phyloP scores from a whole-genome alignment of 805 yeast genomes.

The Blastobotrys mokoenaii region DNA sequence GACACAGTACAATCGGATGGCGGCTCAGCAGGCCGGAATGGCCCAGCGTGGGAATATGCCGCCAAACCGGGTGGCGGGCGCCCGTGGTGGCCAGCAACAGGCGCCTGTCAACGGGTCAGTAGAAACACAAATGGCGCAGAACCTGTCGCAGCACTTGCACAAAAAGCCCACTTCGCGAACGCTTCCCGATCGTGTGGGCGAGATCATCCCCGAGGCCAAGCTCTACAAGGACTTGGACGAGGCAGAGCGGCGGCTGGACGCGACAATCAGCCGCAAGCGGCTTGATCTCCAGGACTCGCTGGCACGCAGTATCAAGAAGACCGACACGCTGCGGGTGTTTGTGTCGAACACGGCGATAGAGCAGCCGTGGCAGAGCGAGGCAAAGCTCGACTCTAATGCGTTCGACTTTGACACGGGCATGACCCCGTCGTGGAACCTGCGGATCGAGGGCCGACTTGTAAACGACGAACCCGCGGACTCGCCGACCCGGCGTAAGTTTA shows the following conservation, averaged over 20 bases:
- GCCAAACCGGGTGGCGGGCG: too few relatives aligned
- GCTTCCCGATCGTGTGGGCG: slow-evolving; percentile 39
- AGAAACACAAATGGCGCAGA: too few relatives aligned
- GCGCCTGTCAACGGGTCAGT: too few relatives aligned
- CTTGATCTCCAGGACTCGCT: slow-evolving; percentile 73
- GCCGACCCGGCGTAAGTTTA: slow-evolving; percentile 52
- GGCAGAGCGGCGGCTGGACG: slow-evolving; percentile 77
- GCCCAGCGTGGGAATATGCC: too few relatives aligned
- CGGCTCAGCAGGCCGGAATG: too few relatives aligned
- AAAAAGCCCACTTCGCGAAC: slow-evolving; percentile 44
- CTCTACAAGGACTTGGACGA: slow-evolving; percentile 62
- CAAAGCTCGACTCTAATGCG: slow-evolving; percentile 29
- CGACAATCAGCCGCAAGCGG: slow-evolving; percentile 72
- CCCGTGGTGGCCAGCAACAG: too few relatives aligned
- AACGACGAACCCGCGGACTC: slow-evolving; percentile 40
- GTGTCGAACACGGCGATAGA: slow-evolving; percentile 74
- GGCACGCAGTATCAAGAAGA: slow-evolving; percentile 38
- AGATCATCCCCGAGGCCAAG: slow-evolving; percentile 58
- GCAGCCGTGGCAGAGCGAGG: slow-evolving; percentile 74
- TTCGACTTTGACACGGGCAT: slow-evolving; percentile 27
- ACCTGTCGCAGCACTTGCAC: not conserved
- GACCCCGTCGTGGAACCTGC: slow-evolving; percentile 66
- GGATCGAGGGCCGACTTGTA: slow-evolving; percentile 79
- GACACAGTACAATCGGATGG: too few relatives aligned
- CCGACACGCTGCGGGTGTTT: slow-evolving; percentile 65